These are phyloP conservation scores for Thielaviopsis cerberus DNA, from an alignment of 2,329 filamentous ascomycete genomes.

Conservation along the genomic window DNA sequence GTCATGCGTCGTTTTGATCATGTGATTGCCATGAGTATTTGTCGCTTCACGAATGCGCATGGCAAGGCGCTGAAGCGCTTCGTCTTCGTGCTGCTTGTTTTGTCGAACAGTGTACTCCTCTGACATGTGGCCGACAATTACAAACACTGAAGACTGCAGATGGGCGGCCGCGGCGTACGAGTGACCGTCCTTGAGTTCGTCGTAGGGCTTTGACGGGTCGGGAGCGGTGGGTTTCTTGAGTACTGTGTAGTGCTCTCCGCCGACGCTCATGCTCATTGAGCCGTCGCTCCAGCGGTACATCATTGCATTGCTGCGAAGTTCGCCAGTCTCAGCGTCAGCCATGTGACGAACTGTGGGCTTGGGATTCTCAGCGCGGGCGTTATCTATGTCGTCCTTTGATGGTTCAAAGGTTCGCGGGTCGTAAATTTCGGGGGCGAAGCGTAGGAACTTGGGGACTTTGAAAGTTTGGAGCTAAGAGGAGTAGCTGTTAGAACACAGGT, in stretches of 20 bases:
- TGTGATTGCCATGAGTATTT: conserved; percentile 38
- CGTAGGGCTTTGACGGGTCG: conserved; percentile 37
- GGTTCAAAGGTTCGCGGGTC: conserved; percentile 47
- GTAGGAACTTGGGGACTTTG: conserved; percentile 49
- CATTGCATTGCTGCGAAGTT: conserved; percentile 56
- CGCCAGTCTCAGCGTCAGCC: conserved; percentile 43
- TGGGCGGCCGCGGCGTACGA: conserved; percentile 60
- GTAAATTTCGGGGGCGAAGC: conserved; percentile 49
- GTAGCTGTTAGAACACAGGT: neutral
- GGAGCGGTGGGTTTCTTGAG: conserved; percentile 52
- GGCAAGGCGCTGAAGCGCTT: conserved; percentile 50
- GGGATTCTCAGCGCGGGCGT: conserved; percentile 35
- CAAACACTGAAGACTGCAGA: conserved; percentile 45
- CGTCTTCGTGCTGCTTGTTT: conserved; percentile 49
- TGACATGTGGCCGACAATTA: conserved; percentile 58
- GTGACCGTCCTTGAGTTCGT: conserved; percentile 51
- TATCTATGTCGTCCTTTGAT: conserved; percentile 33
- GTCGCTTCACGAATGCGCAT: conserved; percentile 47
- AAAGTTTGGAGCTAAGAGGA: conserved; percentile 11
- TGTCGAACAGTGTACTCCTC: conserved; percentile 52
- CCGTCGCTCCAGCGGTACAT: conserved; percentile 66
- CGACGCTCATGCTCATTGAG: conserved; percentile 56
- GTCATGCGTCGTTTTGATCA: conserved; percentile 53
- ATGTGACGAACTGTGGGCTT: conserved; percentile 52
- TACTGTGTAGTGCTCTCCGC: conserved; percentile 58